These are phyloP conservation scores for Vanrija sp. DNA, from an alignment of 1,284 basidiomycete species.

Conservation along the genomic window DNA sequence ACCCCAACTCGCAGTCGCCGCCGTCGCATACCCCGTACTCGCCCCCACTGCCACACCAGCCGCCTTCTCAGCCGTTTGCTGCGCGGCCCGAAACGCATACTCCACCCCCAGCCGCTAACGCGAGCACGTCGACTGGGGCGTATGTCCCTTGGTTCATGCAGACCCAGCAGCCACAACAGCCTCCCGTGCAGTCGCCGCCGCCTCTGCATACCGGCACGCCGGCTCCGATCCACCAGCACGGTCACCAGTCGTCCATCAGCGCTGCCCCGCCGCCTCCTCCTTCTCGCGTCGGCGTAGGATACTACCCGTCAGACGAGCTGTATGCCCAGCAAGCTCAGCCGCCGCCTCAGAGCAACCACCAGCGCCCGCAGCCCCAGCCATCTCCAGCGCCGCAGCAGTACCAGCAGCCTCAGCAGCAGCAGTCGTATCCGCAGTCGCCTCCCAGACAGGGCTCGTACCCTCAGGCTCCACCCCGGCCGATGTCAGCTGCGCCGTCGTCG, in stretches of 20 bases:
- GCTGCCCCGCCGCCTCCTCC: constrained; percentile 17
- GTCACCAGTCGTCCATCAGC: too few species aligned
- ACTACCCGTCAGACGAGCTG: constrained; percentile 46
- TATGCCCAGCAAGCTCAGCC: constrained; percentile 25
- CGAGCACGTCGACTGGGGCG: constrained; percentile 15
- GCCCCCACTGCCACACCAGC: constrained; percentile 1
- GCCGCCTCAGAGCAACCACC: constrained; percentile 8
- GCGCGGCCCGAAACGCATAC: background rate
- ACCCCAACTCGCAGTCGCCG: background rate
- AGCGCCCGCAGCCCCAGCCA: background rate
- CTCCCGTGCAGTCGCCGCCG: constrained; percentile 25
- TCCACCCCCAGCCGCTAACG: background rate
- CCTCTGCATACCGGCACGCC: background rate
- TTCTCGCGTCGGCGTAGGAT: constrained; percentile 23
- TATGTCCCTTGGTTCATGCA: constrained; percentile 47
- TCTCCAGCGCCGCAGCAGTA: background rate
- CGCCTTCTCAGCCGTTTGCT: background rate
- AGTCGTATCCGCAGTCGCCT: background rate
- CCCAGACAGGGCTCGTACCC: background rate
- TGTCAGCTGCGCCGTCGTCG: background rate
- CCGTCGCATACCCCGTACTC: background rate
- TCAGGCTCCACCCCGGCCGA: background rate
- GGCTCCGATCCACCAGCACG: background rate
- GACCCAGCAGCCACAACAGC: constrained; percentile 20
- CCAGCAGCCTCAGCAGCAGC: constrained; percentile 6